Base-by-base conservation (phyloP, 1,284 basidiomycete genomes). In the Moesziomyces sp. region DNA sequence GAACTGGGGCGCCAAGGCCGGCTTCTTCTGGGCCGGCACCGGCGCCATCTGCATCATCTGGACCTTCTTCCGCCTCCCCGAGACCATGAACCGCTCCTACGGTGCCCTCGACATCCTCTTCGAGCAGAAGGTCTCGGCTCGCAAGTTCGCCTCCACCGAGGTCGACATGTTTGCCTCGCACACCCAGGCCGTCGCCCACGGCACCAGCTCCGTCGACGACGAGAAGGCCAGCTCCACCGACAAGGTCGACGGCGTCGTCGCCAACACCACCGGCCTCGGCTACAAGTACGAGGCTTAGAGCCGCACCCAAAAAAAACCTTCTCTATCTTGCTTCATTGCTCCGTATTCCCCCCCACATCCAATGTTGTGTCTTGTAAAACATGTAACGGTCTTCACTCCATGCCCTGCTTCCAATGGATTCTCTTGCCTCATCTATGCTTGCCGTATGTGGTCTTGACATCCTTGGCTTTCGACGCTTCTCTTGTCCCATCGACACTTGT, bases 41-140 rank as follows among this genome's bases (percentile, higher is more conserved):
- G 76, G 84, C 56, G 67, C 83, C 65, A 67, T 86, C 26, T 85
- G 83, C 72, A 63, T 86, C 58, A 48, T 86, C 44, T 87, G 84
- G 71, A 65, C 63, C 58, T 81, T 52, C 61, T 78, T 82, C 82
- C 64, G 78, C 10, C 61, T 86, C 1, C 86, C 86, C 21, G 86
- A 86, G 59, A 83, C 86, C 14, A 84, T 83, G 69, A 84, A 82
- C 14, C 72, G 86, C 19, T 84, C 85, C 0, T 86, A 85, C 58
- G 85, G 84, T 28, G 85, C 86, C 56, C 71, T 86, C n/a, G 85
- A 86, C 62, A 77, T 85, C 21, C 67, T 86, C 30, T 86, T 86
- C 70, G 79, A 81, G 73, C 75, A 80, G 47, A 66, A 73, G 48
- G 68, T 84, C 19, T 55, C 79, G 18, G 84, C 85, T 3, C 74